Conservation (phyloP, 176 grass and related monocot genomes). For the Aegilops speltoides region DNA sequence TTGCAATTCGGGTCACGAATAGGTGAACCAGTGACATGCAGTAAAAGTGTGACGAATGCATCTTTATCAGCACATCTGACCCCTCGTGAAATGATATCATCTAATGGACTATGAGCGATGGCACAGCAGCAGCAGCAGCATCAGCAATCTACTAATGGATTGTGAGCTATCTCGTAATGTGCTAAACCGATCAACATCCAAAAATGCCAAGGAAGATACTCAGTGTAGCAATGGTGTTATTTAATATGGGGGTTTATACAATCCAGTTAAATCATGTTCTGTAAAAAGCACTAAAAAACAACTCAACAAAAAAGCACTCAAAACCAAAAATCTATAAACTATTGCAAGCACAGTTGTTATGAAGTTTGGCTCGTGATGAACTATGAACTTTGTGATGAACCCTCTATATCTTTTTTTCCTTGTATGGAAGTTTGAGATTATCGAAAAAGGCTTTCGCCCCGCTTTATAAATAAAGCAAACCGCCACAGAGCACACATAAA, state of each 20-base stretch:
- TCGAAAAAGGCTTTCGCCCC: too few species aligned
- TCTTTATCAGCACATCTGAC: slow-evolving; percentile 1
- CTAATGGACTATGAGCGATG: background rate
- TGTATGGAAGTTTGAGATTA: too few species aligned
- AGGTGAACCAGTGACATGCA: background rate
- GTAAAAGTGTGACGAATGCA: background rate
- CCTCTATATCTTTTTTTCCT: background rate
- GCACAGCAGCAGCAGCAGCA: background rate
- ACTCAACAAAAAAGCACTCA: too few species aligned
- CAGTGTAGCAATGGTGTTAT: slow-evolving; percentile 10
- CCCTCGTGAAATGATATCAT: background rate
- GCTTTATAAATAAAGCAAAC: too few species aligned
- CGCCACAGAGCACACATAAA: too few species aligned
- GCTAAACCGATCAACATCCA: slow-evolving; percentile 11
- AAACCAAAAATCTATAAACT: too few species aligned
- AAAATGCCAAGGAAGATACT: background rate
- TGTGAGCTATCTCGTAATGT: background rate
- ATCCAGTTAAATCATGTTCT: too few species aligned
- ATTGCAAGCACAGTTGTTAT: too few species aligned
- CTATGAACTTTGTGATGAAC: background rate
- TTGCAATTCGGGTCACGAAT: background rate
- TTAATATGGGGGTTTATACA: too few species aligned
- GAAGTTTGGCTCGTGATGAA: background rate
- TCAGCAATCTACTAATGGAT: background rate
- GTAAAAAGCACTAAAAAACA: too few species aligned